Evolutionary conservation across 1,284 basidiomycete species (phyloP).

Genomic region (Abortiporus biennis): DNA sequence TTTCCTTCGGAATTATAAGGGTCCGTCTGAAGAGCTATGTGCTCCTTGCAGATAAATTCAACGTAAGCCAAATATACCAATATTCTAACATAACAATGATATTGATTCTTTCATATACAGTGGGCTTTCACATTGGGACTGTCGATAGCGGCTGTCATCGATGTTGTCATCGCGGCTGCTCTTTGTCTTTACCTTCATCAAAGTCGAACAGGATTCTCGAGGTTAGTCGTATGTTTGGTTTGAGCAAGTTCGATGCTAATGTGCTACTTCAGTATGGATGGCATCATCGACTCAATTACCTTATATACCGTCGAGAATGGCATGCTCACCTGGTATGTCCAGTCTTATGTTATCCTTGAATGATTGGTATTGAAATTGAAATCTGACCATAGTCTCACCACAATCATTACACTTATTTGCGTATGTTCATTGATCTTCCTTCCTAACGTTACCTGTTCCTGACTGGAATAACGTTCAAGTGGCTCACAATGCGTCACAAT

Average conservation of each 20-base stretch:
- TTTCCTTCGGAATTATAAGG: too few species aligned
- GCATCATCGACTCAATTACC: conserved; percentile 37
- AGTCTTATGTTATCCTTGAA: conserved; percentile 11
- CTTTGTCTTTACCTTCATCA: conserved; percentile 36
- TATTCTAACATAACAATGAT: neutral
- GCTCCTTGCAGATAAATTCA: conserved; percentile 8
- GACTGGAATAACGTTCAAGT: conserved; percentile 21
- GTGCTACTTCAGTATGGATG: conserved; percentile 28
- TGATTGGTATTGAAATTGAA: neutral
- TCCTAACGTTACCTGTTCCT: conserved; percentile 17
- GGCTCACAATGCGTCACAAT: conserved; percentile 40
- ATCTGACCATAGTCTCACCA: conserved; percentile 30
- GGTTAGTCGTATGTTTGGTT: conserved; percentile 17
- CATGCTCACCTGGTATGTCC: conserved; percentile 34
- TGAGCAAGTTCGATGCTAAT: neutral
- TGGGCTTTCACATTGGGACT: conserved; percentile 50
- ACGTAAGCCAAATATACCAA: conserved; percentile 2
- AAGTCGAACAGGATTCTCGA: conserved; percentile 32
- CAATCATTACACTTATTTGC: conserved; percentile 37
- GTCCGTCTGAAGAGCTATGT: conserved; percentile 24
- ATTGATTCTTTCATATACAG: conserved; percentile 17
- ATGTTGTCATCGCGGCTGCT: conserved; percentile 39
- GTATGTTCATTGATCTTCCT: conserved; percentile 25
- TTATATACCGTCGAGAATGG: conserved; percentile 45
- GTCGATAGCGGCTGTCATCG: conserved; percentile 39